Conservation (phyloP, 2,329 filamentous ascomycete genomes). For the Fusarium avenaceum region DNA sequence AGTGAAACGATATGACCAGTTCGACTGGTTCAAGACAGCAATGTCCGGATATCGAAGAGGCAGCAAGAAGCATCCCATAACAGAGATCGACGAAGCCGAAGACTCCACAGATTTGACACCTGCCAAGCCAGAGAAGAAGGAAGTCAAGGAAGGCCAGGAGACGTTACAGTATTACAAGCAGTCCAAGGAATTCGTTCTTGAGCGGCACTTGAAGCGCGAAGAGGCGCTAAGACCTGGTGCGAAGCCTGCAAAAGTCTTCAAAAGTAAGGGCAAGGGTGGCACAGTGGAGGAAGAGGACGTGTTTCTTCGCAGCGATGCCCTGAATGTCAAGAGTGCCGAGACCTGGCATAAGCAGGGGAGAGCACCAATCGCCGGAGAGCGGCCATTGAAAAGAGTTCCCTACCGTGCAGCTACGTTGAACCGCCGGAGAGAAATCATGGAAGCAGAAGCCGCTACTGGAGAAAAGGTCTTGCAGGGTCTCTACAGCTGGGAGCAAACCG, state of each 20-base stretch:
- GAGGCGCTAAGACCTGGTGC: constrained; percentile 83
- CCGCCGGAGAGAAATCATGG: constrained; percentile 88
- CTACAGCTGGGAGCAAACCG: constrained; percentile 86
- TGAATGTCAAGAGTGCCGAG: constrained; percentile 89
- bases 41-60: constrained; percentile 78
- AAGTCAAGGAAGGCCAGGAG: constrained; percentile 79
- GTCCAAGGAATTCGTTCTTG: constrained; percentile 86
- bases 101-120: constrained; percentile 82
- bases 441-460: constrained; percentile 82
- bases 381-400: constrained; percentile 87
- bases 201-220: constrained; percentile 89
- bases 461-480: constrained; percentile 88
- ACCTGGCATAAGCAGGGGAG: constrained; percentile 98
- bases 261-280: constrained; percentile 78
- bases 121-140: constrained; percentile 78
- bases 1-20: constrained; percentile 79
- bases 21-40: constrained; percentile 89
- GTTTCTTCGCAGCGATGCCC: constrained; percentile 82
- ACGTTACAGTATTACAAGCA: constrained; percentile 91
- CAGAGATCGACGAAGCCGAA: constrained; percentile 82
- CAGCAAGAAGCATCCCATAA: constrained; percentile 65
- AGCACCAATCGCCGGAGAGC: constrained; percentile 76
- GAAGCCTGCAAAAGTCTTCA: constrained; percentile 79
- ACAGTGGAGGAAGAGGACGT: constrained; percentile 83
- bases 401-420: constrained; percentile 92